Base-by-base conservation (phyloP, 208 protist genomes). In the Porcisia hertigi region DNA sequence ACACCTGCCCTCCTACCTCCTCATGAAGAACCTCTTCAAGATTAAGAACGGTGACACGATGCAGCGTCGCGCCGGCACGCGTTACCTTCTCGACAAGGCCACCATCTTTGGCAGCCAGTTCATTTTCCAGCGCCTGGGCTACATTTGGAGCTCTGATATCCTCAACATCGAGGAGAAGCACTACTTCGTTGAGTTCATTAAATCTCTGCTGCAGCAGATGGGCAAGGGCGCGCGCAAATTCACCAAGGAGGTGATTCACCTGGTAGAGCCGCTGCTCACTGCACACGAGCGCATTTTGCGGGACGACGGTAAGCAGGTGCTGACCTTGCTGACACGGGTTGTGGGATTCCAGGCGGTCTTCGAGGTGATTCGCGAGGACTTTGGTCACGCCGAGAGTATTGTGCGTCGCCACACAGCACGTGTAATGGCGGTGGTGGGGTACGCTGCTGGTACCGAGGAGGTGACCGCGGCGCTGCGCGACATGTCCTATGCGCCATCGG, bases 31-130 rank as follows among this genome's bases (percentile, higher is more conserved):
- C 60, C 88, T 99, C 20, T 97, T 99, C 52, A 98, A 99, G 79
- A 95, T 99, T 60, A 99, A 99, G 85, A 99, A 99, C 89, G 99
- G 99, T 67, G 99, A 98, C 54, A 97, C 97, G 45, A 94, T 88
- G 72, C 97, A 99, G 92, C 87, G 99, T 18, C 99, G 99, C 82
- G 80, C 88, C 64, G 98, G 98, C 30, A 94, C 99, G 63, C 91
- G 98, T 41, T 98, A 98, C 77, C 84, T 99, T 14, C 99, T 99
- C 5, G 98, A 99, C 66, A 99, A 99, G 90, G 98, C 98, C 14
- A 78, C 92, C 60, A 89, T 99, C 41, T 99, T 99, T 81, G 99
- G 99, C 34, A 97, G 98, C 20, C 90, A 92, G 41, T 88, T 98
- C 36, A 93, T 99, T 18, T 99, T 99, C 84, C 97, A 99, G 82